These are phyloP conservation scores for Psilocybe subaeruginosa DNA, from an alignment of 768 basidiomycete genomes.

Conservation along the genomic window DNA sequence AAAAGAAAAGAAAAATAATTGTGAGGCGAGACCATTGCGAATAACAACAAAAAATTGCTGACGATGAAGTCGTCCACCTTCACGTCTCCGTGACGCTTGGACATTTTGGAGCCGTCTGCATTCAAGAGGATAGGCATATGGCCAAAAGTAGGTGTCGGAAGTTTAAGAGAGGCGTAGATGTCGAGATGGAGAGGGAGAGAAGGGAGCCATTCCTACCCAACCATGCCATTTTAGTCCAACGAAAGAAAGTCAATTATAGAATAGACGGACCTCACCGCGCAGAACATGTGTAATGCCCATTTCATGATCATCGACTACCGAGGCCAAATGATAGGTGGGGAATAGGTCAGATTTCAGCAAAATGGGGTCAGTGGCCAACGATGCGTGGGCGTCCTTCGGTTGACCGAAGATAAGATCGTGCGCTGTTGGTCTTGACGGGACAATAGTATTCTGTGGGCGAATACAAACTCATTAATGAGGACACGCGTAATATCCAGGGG, in stretches of 20 bases:
- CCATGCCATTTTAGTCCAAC: background rate
- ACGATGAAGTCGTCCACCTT: constrained; percentile 88
- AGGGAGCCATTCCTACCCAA: constrained; percentile 88
- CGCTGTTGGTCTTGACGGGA: constrained; percentile 52
- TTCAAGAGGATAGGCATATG: constrained; percentile 93
- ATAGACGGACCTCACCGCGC: constrained; percentile 81
- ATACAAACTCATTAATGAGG: background rate
- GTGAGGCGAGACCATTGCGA: background rate
- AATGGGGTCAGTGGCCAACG: constrained; percentile 86
- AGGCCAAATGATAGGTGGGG: constrained; percentile 97
- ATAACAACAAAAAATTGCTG: constrained; percentile 38
- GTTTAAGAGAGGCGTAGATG: constrained; percentile 77
- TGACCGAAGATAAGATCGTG: constrained; percentile 78
- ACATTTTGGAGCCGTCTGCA: constrained; percentile 91
- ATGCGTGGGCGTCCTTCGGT: constrained; percentile 74
- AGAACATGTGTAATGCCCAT: constrained; percentile 98
- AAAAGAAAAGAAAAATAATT: background rate
- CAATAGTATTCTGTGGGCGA: constrained; percentile 53
- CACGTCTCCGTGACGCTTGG: constrained; percentile 91
- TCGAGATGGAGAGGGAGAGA: constrained; percentile 92
- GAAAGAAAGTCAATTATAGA: background rate
- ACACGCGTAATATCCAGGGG: background rate
- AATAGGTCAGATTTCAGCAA: constrained; percentile 90
- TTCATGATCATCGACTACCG: constrained; percentile 92
- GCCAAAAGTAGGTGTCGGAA: constrained; percentile 79